A percentile compares a stretch with the other conserved stretches of the same genome.
Conservation (phyloP, 2,329 filamentous ascomycete genomes). For the Nothopassalora personata region DNA sequence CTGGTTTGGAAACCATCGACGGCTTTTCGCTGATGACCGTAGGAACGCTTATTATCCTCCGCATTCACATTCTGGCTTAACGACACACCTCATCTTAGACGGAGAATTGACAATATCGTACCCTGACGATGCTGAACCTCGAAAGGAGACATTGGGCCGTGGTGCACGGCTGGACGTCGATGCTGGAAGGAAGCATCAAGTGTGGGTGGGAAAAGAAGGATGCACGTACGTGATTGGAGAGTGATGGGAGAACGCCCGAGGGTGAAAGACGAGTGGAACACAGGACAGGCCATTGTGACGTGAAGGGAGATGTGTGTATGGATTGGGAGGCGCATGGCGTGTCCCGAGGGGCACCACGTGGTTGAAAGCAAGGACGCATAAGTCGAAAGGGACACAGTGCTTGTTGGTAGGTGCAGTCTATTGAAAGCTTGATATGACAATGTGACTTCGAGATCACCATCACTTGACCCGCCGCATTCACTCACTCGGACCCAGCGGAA, state of each 20-base stretch:
- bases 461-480: neutral
- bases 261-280: neutral
- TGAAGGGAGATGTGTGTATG: too few relatives aligned
- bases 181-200: slow-evolving; percentile 59
- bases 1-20: slow-evolving; percentile 18
- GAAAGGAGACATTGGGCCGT: slow-evolving; percentile 54
- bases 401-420: too few relatives aligned
- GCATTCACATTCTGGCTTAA: slow-evolving; percentile 59
- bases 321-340: too few relatives aligned
- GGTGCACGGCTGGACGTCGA: slow-evolving; percentile 64
- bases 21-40: neutral
- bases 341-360: too few relatives aligned
- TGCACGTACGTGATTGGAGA: slow-evolving; percentile 47
- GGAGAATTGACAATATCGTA: slow-evolving; percentile 64
- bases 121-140: slow-evolving; percentile 52
- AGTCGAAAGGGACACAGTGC: too few relatives aligned
- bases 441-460: neutral
- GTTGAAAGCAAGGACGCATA: too few relatives aligned
- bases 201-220: slow-evolving; percentile 61
- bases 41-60: slow-evolving; percentile 65
- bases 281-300: too few relatives aligned
- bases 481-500: neutral
- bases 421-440: too few relatives aligned
- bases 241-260: neutral
- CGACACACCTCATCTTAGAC: slow-evolving; percentile 63